phyloP scores from a whole-genome alignment of 2,329 filamentous ascomycete species.

The Cytospora schulzeri region DNA sequence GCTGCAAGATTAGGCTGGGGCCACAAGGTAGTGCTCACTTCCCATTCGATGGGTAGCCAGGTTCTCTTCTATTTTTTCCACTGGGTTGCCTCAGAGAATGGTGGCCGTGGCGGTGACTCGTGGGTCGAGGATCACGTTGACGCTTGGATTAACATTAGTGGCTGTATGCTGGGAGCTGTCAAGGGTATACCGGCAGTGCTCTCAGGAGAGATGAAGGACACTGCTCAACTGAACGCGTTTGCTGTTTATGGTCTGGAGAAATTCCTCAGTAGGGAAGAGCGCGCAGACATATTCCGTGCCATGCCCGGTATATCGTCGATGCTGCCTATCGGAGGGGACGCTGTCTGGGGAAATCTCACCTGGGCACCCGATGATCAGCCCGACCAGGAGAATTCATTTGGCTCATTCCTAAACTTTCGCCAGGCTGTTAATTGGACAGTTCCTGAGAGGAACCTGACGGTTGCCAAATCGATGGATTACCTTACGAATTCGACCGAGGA shows the following conservation, averaged over 20 bases:
- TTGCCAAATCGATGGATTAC: constrained; percentile 75
- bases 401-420: constrained; percentile 84
- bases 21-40: constrained; percentile 82
- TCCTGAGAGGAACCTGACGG: constrained; percentile 75
- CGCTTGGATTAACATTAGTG: constrained; percentile 97
- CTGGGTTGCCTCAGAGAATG: constrained; percentile 76
- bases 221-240: constrained; percentile 92
- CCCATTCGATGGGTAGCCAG: constrained; percentile 97
- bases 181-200: constrained; percentile 90
- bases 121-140: constrained; percentile 93
- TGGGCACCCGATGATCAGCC: constrained; percentile 87
- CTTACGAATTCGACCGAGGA: constrained; percentile 76
- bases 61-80: constrained; percentile 81
- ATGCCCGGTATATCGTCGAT: constrained; percentile 98
- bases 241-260: constrained; percentile 97
- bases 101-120: constrained; percentile 76
- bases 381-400: constrained; percentile 72
- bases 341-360: constrained; percentile 88
- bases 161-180: constrained; percentile 93
- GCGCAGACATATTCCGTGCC: constrained; percentile 89
- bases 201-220: constrained; percentile 98
- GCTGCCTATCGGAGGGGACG: constrained; percentile 90
- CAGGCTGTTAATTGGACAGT: constrained; percentile 63
- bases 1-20: constrained; percentile 71
- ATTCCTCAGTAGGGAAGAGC: constrained; percentile 86